A percentile compares a stretch with the other conserved stretches of the same genome.
These are phyloP conservation scores for Aspergillus homomorphus DNA, from an alignment of 495 filamentous ascomycete genomes.

Conservation along the genomic window DNA sequence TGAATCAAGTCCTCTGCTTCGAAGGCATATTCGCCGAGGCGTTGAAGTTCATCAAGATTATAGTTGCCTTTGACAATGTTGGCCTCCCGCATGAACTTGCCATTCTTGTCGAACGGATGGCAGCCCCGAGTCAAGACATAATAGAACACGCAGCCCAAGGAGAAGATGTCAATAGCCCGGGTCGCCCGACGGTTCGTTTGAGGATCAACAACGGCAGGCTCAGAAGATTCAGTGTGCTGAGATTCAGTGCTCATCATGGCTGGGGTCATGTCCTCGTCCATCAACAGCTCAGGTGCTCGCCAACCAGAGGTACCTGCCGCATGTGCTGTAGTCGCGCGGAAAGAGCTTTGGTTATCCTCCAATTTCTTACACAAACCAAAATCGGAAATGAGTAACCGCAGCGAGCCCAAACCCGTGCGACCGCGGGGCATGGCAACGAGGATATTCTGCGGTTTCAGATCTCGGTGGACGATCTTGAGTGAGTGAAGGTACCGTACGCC, in stretches of 20 bases:
- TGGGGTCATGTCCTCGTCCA: conserved; percentile 63
- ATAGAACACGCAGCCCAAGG: conserved; percentile 91
- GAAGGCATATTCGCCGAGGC: conserved; percentile 74
- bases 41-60: conserved; percentile 66
- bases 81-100: conserved; percentile 90
- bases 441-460: conserved; percentile 97
- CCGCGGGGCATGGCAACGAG: conserved; percentile 62
- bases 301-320: conserved; percentile 92
- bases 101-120: conserved; percentile 94
- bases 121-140: conserved; percentile 87
- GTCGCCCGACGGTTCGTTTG: conserved; percentile 79
- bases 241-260: conserved; percentile 31
- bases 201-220: conserved; percentile 58
- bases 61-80: conserved; percentile 89
- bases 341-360: conserved; percentile 92
- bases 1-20: conserved; percentile 83
- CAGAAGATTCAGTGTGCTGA: conserved; percentile 51
- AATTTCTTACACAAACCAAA: conserved; percentile 98
- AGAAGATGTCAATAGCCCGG: conserved; percentile 94
- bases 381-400: conserved; percentile 89
- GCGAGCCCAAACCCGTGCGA: conserved; percentile 28
- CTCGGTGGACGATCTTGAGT: conserved; percentile 92
- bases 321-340: conserved; percentile 89
- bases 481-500: conserved; percentile 87
- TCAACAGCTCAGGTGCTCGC: conserved; percentile 90